Conservation (phyloP, 1,284 basidiomycete species). For the Pulveroboletus ridleyi region DNA sequence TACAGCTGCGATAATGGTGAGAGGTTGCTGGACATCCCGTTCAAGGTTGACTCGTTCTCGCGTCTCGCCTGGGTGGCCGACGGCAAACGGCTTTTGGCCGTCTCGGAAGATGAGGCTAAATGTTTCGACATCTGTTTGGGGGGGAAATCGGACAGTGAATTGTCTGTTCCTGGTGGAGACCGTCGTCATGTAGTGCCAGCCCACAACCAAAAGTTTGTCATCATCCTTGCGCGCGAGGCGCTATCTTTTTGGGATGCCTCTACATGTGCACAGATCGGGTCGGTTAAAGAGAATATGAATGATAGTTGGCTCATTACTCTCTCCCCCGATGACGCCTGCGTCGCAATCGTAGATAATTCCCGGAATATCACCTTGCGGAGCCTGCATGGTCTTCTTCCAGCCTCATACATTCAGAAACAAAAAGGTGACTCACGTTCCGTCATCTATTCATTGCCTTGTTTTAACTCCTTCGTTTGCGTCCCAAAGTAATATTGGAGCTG, state of each 20-base stretch:
- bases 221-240: accelerated
- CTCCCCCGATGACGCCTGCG: neutral
- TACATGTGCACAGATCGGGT: neutral
- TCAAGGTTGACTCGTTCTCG: neutral
- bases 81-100: neutral
- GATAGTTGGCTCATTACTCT: conserved; percentile 1
- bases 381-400: conserved; percentile 4
- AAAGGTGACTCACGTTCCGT: neutral
- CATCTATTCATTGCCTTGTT: neutral
- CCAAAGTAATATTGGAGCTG: neutral
- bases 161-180: neutral
- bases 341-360: conserved; percentile 4
- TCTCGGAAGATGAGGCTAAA: neutral
- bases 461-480: neutral
- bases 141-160: neutral
- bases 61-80: neutral
- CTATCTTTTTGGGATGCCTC: conserved; percentile 7
- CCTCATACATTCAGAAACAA: neutral
- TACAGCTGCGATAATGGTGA: too few relatives aligned
- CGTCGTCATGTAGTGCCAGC: neutral
- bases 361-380: neutral
- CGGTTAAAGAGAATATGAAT: neutral
- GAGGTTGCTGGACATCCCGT: neutral
- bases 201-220: conserved; percentile 5
- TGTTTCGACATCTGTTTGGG: conserved; percentile 3